A percentile compares a stretch with the other conserved stretches of the same genome.
Evolutionary conservation across 2,329 filamentous ascomycete species (phyloP).

Genomic region (Fusarium annulatum): DNA sequence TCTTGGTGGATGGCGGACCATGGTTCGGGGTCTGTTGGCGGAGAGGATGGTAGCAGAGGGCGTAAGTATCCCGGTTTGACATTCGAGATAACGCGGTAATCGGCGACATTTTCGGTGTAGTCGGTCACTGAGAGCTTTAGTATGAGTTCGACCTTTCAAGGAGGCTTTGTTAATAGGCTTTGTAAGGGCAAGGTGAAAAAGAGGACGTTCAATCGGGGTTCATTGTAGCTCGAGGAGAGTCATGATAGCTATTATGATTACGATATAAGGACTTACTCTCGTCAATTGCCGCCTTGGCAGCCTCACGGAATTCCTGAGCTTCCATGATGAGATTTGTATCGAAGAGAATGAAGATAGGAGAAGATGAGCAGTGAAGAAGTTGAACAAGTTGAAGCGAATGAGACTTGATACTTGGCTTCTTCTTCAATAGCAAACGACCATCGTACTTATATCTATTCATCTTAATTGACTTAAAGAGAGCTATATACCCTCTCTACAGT

Average conservation of each 20-base stretch:
- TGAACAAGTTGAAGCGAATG: background rate
- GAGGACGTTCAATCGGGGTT: background rate
- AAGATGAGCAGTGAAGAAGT: background rate
- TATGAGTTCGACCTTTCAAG: background rate
- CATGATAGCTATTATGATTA: background rate
- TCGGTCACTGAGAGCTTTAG: conserved; percentile 70
- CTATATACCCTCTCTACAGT: background rate
- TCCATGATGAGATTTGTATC: conserved; percentile 70
- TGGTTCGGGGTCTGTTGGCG: conserved; percentile 74
- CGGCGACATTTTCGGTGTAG: conserved; percentile 82
- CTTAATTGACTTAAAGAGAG: background rate
- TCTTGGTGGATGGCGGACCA: conserved; percentile 87
- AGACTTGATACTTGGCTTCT: too few species aligned
- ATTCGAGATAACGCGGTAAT: conserved; percentile 77
- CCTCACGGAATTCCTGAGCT: conserved; percentile 78
- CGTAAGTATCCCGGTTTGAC: conserved; percentile 88
- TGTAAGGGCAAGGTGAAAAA: background rate
- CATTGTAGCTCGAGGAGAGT: conserved; percentile 47
- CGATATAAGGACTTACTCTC: conserved; percentile 71
- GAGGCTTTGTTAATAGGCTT: background rate
- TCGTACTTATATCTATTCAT: conserved; percentile 12
- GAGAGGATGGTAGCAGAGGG: conserved; percentile 76
- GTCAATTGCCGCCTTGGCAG: conserved; percentile 82
- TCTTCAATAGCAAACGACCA: background rate
- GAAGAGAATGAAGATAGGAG: background rate